Evolutionary conservation across 805 yeast genomes (phyloP), one percentile per base, ranked within the genome.

Genomic region (Metschnikowia drakensbergensis): DNA sequence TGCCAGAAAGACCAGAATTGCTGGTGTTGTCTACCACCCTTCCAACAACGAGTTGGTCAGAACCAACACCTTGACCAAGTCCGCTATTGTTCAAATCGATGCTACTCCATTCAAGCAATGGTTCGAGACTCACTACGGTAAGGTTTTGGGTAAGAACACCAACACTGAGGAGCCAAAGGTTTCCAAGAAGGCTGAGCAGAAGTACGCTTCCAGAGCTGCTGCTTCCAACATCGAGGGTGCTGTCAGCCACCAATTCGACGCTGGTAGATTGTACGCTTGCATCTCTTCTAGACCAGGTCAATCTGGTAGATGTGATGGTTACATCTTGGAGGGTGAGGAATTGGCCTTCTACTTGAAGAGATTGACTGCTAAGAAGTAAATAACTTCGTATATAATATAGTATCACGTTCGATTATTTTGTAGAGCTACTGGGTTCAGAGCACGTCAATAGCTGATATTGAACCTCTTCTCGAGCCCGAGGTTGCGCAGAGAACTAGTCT

Each of bases 271-370:
- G 71, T 94, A 94, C 84, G 99, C 99, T 77, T 83, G 82, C 76
- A 89, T 94, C 75, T 90, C 99, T 63, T 94, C 99, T 53, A 90
- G 99, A 85, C 99, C 99, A 77, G 99, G 99, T 79, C 99, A 94
- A 85, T 87, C 96, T 64, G 99, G 99, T 80, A 95, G 99, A 83
- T 86, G 90, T 81, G 99, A 94, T 77, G 99, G 99, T 81, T 94
- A 94, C 95, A 86, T 94, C 81, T 88, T 94, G 77, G 99, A 94
- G 84, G 99, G 99, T 81, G 99, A 94, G 77, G 99, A 94, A 83
- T 89, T 94, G 79, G 98, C 98, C 77, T 94, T 94, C 96, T 94
- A 94, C 96, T 86, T 94, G 78, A 90, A 96, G 86, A 92, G 96
- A 89, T 83, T 94, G 80, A 84, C 96, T 77, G 95, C 97, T 76